Conservation (phyloP, 2,329 filamentous ascomycete genomes). For the Aspergillus novoparasiticus region DNA sequence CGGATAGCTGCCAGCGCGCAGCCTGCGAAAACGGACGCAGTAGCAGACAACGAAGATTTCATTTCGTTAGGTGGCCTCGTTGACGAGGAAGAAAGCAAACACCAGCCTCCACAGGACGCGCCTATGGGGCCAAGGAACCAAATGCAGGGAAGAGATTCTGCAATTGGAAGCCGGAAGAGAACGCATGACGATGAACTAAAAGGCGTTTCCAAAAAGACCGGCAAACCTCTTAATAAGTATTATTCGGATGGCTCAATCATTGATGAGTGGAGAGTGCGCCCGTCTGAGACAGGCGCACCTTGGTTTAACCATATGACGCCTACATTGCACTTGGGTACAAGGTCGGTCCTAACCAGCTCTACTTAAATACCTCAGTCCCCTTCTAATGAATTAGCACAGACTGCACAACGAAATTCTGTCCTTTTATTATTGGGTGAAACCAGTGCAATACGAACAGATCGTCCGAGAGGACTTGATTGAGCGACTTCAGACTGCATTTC, state of each 20-base stretch:
- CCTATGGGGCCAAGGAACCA: slow-evolving; percentile 38
- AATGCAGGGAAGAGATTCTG: slow-evolving; percentile 42
- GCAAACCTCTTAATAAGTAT: slow-evolving; percentile 56
- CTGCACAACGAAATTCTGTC: slow-evolving; percentile 88
- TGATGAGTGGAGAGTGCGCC: slow-evolving; percentile 54
- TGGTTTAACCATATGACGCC: slow-evolving; percentile 55
- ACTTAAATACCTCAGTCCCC: not conserved
- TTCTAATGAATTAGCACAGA: slow-evolving; percentile 48
- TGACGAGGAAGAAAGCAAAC: slow-evolving; percentile 48
- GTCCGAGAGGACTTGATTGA: slow-evolving; percentile 73
- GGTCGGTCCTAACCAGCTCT: slow-evolving; percentile 26
- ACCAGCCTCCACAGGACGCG: slow-evolving; percentile 37
- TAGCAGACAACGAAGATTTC: slow-evolving; percentile 72
- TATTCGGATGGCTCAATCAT: slow-evolving; percentile 55
- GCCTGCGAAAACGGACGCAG: slow-evolving; percentile 56
- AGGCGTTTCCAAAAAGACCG: slow-evolving; percentile 54
- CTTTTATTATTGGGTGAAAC: slow-evolving; percentile 83
- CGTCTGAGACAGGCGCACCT: slow-evolving; percentile 55
- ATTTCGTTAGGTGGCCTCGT: slow-evolving; percentile 79
- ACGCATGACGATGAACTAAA: slow-evolving; percentile 71
- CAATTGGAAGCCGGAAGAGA: slow-evolving; percentile 71
- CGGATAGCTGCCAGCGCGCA: slow-evolving; percentile 62
- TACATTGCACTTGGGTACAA: slow-evolving; percentile 35
- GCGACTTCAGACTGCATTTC: slow-evolving; percentile 65
- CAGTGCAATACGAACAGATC: slow-evolving; percentile 72